Percentiles rank a stretch among this genome's conserved stretches.
Conservation (phyloP, 108 stramenopile genomes). For the Nitzschia sp. region DNA sequence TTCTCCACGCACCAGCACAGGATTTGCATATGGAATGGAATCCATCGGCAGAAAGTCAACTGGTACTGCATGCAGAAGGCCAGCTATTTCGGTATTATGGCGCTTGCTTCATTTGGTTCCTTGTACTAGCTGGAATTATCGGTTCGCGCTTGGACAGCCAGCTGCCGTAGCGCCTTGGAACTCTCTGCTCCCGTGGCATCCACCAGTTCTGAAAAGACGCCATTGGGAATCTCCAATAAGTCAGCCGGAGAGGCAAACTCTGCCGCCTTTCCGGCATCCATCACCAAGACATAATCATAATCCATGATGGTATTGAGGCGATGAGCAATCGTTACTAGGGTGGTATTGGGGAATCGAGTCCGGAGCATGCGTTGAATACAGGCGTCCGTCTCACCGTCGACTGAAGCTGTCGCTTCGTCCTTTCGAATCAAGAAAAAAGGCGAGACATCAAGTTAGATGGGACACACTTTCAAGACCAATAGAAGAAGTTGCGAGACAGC, state of each 20-base stretch:
- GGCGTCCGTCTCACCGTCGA: slow-evolving; percentile 82
- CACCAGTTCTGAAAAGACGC: slow-evolving; percentile 81
- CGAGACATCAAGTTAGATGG: too few species aligned
- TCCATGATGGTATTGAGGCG: slow-evolving; percentile 95
- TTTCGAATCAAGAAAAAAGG: too few species aligned
- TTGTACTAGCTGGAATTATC: too few species aligned
- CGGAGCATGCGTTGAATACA: slow-evolving; percentile 91
- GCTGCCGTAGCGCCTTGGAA: slow-evolving; percentile 54
- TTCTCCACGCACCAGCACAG: too few species aligned
- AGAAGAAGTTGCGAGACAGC: too few species aligned
- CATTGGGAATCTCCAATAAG: slow-evolving; percentile 58
- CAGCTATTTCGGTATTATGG: too few species aligned
- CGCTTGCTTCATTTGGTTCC: too few species aligned
- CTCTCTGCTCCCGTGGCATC: slow-evolving; percentile 79
- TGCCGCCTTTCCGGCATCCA: slow-evolving; percentile 84
- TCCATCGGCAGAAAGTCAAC: too few species aligned
- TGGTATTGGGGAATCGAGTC: slow-evolving; percentile 78
- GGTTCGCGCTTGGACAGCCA: slow-evolving; percentile 36
- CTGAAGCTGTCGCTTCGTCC: slow-evolving; percentile 79
- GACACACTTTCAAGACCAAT: too few species aligned
- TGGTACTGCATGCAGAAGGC: too few species aligned
- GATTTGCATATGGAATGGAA: too few species aligned
- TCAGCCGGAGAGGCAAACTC: slow-evolving; percentile 85
- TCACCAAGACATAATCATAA: slow-evolving; percentile 88
- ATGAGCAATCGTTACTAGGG: slow-evolving; percentile 92